Percentiles rank a stretch among this genome's conserved stretches.
These are phyloP conservation scores for Dissophora globulifera DNA, from an alignment of 192 early-diverging fungal genomes.

Conservation along the genomic window DNA sequence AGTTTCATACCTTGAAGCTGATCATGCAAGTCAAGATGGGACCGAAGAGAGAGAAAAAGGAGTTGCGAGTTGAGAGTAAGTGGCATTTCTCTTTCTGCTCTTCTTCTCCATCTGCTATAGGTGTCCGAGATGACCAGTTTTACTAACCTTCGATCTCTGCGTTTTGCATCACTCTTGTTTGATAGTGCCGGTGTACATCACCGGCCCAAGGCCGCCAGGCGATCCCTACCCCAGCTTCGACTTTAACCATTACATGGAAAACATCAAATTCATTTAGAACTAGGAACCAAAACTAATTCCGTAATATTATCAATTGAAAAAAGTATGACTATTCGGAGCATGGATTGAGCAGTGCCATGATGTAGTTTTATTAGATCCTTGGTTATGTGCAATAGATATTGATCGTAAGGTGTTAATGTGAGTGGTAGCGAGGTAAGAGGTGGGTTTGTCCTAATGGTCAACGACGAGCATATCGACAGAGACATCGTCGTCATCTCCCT, in stretches of 20 bases:
- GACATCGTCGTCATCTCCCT: slow-evolving; percentile 42
- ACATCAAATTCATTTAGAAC: slow-evolving; percentile 7
- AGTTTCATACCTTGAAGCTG: slow-evolving; percentile 21
- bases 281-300: not conserved
- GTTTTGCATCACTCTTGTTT: not conserved
- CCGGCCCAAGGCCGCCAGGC: slow-evolving; percentile 28
- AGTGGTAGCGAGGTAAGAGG: no score
- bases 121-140: not conserved
- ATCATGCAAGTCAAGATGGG: slow-evolving; percentile 22
- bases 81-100: slow-evolving; percentile 1
- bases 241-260: slow-evolving; percentile 13
- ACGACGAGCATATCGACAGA: slow-evolving; percentile 41
- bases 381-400: not conserved
- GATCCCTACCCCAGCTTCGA: slow-evolving; percentile 20
- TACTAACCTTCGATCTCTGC: not conserved
- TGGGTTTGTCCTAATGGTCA: slow-evolving; percentile 2
- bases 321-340: not conserved
- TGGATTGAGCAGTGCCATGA: not conserved
- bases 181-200: slow-evolving; percentile 27
- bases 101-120: not conserved
- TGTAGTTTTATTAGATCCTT: not conserved
- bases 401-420: no score
- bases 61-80: slow-evolving; percentile 47
- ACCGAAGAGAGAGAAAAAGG: not conserved
- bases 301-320: not conserved